Base-by-base conservation (phyloP, 192 early-diverging fungal species). In the Entomortierella beljakovae region DNA sequence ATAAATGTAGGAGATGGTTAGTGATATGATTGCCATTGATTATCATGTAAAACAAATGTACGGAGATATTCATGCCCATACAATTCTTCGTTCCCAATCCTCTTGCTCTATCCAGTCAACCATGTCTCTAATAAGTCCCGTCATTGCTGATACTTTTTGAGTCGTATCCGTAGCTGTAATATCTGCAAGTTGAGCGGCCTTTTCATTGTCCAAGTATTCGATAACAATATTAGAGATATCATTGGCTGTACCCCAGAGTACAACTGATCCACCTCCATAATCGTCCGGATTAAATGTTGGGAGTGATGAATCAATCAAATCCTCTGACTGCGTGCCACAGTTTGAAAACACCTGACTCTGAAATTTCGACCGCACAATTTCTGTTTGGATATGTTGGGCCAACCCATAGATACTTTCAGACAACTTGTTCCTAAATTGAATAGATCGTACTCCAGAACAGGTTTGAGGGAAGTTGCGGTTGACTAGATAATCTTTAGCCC, bases 71-170 rank as follows among this genome's bases (percentile, higher is more conserved):
- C 2, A 18, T 8, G 20, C 2, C 11, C n/a, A 20, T 18, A 79
- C 75, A 28, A 70, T 31, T 9, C 75, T 61, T 15, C 75, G 28
- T 57, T 79, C 75, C 75, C 75, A 79, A 32, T 69, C 43, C 31
- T 79, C 75, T 35, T 64, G 59, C 18, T 70, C 75, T 13, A 79
- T 70, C 75, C 75, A 79, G 37, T 70, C 75, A 18, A 31, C 64
- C 61, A 79, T 42, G 33, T 79, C 75, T 33, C 75, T 60, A 31
- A 79, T 20, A 2, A 79, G 57, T 2, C 67, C 75, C 8, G 75
- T 65, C 18, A 70, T 63, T 6, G 43, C 49, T 0, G 63, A 25
- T 20, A 60, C 57, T 1, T 9, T 29, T 4, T 25, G 25, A 6
- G 29, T 42, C 8, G 64, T 3, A 16, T 31, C 20, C 50, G 46